A percentile compares a stretch with the other conserved stretches of the same genome.
These are phyloP conservation scores for Vanderwaltozyma polyspora DNA, from an alignment of 805 yeast genomes.

Conservation along the genomic window DNA sequence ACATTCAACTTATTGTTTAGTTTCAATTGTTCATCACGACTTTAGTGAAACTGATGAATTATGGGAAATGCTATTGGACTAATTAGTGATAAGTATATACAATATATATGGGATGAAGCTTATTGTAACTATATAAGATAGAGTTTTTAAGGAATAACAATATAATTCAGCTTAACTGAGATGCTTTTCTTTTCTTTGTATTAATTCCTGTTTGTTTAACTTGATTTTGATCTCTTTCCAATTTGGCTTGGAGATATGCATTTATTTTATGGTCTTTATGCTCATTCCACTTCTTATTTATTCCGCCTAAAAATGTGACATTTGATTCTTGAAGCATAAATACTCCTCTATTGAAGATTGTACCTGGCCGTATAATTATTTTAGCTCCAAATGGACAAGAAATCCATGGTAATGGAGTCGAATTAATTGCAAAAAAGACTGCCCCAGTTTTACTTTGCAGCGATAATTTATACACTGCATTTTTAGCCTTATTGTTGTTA, in stretches of 20 bases:
- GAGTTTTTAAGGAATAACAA: background rate
- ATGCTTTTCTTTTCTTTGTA: slow-evolving; percentile 12
- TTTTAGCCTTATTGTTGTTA: slow-evolving; percentile 2
- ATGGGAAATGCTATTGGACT: slow-evolving; percentile 50
- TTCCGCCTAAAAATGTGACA: slow-evolving; percentile 30
- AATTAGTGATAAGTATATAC: background rate
- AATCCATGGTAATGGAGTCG: slow-evolving; percentile 39
- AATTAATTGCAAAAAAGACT: slow-evolving; percentile 47
- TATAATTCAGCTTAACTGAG: background rate
- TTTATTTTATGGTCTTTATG: slow-evolving; percentile 25
- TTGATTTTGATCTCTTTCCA: slow-evolving; percentile 10
- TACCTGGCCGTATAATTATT: slow-evolving; percentile 37
- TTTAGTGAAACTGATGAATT: slow-evolving; percentile 59
- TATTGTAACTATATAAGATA: background rate
- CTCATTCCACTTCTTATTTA: slow-evolving; percentile 30
- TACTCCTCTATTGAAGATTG: slow-evolving; percentile 38
- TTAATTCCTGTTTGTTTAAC: background rate
- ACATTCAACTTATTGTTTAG: slow-evolving; percentile 55
- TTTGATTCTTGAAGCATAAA: slow-evolving; percentile 23
- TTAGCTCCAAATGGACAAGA: slow-evolving; percentile 48
- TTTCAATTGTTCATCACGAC: slow-evolving; percentile 83
- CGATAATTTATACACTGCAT: slow-evolving; percentile 39
- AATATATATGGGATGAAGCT: background rate
- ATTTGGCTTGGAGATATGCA: slow-evolving; percentile 20
- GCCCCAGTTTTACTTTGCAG: slow-evolving; percentile 44